phyloP scores from a whole-genome alignment of 23 red algal genomes.

The Gracilaria gracilis region DNA sequence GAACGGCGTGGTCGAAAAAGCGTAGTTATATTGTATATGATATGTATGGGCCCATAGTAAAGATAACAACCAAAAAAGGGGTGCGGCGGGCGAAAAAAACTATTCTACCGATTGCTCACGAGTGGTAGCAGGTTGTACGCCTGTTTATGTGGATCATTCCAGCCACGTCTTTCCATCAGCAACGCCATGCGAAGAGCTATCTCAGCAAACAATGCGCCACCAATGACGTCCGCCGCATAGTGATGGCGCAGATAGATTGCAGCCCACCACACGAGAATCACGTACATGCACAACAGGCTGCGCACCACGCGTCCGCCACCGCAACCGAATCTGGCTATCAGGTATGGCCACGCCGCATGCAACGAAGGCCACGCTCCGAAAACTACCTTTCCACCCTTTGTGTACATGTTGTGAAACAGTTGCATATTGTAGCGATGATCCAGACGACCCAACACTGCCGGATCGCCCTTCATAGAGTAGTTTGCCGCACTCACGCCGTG shows the following conservation, averaged over 20 bases:
- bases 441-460: conserved; percentile 75
- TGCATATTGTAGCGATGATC: conserved; percentile 59
- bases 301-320: neutral
- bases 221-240: conserved; percentile 82
- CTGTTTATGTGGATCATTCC: neutral
- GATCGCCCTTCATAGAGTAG: conserved; percentile 90
- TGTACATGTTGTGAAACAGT: conserved; percentile 85
- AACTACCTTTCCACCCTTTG: conserved; percentile 74
- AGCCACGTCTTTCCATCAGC: neutral
- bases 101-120: neutral
- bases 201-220: conserved; percentile 86
- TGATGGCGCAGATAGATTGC: conserved; percentile 95
- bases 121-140: neutral
- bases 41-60: too few species aligned
- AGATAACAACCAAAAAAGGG: neutral
- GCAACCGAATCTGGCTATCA: conserved; percentile 72
- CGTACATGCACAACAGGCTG: conserved; percentile 55
- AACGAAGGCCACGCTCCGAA: conserved; percentile 92
- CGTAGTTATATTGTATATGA: too few species aligned
- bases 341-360: conserved; percentile 94
- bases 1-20: too few species aligned
- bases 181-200: conserved; percentile 5
- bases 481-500: conserved; percentile 60
- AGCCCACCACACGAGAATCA: conserved; percentile 86
- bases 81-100: neutral